phyloP scores from a whole-genome alignment of 495 filamentous ascomycete species.

The Aspergillus ellipticus region DNA sequence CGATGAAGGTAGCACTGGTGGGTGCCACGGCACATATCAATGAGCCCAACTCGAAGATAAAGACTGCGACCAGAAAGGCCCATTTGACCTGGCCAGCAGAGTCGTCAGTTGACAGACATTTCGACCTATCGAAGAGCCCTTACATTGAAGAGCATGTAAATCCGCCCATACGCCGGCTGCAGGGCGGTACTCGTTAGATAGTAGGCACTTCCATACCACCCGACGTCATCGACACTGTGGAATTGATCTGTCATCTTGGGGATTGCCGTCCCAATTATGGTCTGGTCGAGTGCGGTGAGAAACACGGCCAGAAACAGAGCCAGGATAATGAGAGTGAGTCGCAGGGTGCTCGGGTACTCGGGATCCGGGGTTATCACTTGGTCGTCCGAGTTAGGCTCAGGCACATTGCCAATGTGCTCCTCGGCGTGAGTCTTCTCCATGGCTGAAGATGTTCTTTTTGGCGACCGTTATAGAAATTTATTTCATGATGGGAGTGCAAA shows the following conservation, averaged over 20 bases:
- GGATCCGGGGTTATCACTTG: not conserved
- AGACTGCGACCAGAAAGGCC: constrained; percentile 54
- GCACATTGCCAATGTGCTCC: too few relatives aligned
- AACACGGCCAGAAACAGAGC: constrained; percentile 45
- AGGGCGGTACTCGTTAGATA: constrained; percentile 32
- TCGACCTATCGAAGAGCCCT: too few relatives aligned
- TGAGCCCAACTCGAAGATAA: constrained; percentile 67
- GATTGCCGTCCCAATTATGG: constrained; percentile 42
- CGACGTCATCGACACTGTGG: constrained; percentile 39
- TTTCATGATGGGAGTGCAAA: too few relatives aligned
- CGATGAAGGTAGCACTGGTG: constrained; percentile 59
- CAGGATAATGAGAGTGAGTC: constrained; percentile 14
- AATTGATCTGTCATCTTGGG: constrained; percentile 38
- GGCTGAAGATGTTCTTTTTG: too few relatives aligned
- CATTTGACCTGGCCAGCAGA: too few relatives aligned
- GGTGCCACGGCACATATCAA: constrained; percentile 67
- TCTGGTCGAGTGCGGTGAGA: constrained; percentile 49
- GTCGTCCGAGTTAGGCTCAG: too few relatives aligned
- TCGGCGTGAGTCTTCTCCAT: too few relatives aligned
- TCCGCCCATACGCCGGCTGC: constrained; percentile 28
- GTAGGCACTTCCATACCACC: constrained; percentile 44
- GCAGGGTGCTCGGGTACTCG: constrained; percentile 4
- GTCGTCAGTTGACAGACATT: too few relatives aligned
- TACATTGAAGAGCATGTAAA: constrained; percentile 33
- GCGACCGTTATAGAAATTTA: too few relatives aligned